Conservation (phyloP, 2,329 filamentous ascomycete genomes). For the Plenodomus biglobosus region DNA sequence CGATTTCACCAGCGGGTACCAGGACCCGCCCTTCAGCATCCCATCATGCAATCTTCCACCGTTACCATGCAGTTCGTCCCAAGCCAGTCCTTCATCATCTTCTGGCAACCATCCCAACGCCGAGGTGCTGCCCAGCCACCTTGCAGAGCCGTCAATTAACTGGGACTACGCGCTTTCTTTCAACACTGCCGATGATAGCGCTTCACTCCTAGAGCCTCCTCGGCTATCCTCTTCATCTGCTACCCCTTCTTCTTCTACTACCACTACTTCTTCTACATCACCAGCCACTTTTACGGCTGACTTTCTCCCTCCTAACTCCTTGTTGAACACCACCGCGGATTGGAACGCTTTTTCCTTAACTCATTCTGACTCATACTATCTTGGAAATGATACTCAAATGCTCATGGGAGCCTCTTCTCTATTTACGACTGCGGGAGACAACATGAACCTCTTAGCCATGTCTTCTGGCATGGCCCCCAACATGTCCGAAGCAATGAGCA, state of each 20-base stretch:
- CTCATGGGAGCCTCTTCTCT: slow-evolving; percentile 14
- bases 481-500: slow-evolving; percentile 25
- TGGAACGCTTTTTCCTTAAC: slow-evolving; percentile 30
- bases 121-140: slow-evolving; percentile 23
- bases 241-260: slow-evolving; percentile 20
- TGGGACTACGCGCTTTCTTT: slow-evolving; percentile 34
- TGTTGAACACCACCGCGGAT: slow-evolving; percentile 24
- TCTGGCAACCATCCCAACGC: slow-evolving; percentile 33
- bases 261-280: slow-evolving; percentile 23
- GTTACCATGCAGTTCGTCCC: slow-evolving; percentile 24
- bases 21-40: slow-evolving; percentile 38
- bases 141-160: slow-evolving; percentile 29
- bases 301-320: slow-evolving; percentile 18
- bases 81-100: slow-evolving; percentile 20
- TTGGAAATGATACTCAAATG: slow-evolving; percentile 25
- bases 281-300: slow-evolving; percentile 21
- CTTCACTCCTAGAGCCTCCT: slow-evolving; percentile 18
- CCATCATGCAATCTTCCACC: slow-evolving; percentile 33
- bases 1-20: slow-evolving; percentile 41
- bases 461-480: slow-evolving; percentile 19
- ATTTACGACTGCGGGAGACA: slow-evolving; percentile 15
- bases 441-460: slow-evolving; percentile 21
- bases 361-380: slow-evolving; percentile 22
- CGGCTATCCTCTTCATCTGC: not conserved
- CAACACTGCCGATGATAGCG: slow-evolving; percentile 24